phyloP scores from a whole-genome alignment of 495 filamentous ascomycete species.

The Aspergillus leporis region DNA sequence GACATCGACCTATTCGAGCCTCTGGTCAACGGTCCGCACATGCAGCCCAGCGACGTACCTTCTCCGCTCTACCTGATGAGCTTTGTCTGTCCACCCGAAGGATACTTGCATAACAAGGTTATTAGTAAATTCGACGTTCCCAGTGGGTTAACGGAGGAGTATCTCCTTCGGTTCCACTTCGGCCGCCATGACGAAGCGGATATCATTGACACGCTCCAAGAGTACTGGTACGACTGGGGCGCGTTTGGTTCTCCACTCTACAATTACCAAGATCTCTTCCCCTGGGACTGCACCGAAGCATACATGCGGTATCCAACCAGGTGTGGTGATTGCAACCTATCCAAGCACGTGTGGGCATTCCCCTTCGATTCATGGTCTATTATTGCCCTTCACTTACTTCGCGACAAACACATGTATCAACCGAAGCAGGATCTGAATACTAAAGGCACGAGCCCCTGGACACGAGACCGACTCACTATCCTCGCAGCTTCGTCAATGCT shows the following conservation, averaged over 20 bases:
- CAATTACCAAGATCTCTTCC: conserved; percentile 38
- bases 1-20: conserved; percentile 30
- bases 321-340: conserved; percentile 40
- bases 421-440: conserved; percentile 6
- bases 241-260: conserved; percentile 37
- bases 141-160: conserved; percentile 41
- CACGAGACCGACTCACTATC: conserved; percentile 33
- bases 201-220: conserved; percentile 38
- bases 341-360: conserved; percentile 46
- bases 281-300: conserved; percentile 50
- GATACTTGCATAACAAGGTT: conserved; percentile 13
- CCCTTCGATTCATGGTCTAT: conserved; percentile 48
- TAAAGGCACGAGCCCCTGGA: conserved; percentile 18
- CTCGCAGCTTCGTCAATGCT: conserved; percentile 32
- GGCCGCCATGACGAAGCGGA: conserved; percentile 38
- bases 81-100: conserved; percentile 32
- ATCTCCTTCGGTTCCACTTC: conserved; percentile 35
- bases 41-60: neutral
- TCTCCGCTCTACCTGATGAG: conserved; percentile 37
- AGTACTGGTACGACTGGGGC: conserved; percentile 49
- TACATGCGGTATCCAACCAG: conserved; percentile 30
- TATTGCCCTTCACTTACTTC: conserved; percentile 32
- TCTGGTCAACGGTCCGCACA: conserved; percentile 20
- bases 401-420: conserved; percentile 29
- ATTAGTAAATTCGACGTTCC: conserved; percentile 40